phyloP scores from a whole-genome alignment of 768 basidiomycete genomes.

The Russula olivacea region DNA sequence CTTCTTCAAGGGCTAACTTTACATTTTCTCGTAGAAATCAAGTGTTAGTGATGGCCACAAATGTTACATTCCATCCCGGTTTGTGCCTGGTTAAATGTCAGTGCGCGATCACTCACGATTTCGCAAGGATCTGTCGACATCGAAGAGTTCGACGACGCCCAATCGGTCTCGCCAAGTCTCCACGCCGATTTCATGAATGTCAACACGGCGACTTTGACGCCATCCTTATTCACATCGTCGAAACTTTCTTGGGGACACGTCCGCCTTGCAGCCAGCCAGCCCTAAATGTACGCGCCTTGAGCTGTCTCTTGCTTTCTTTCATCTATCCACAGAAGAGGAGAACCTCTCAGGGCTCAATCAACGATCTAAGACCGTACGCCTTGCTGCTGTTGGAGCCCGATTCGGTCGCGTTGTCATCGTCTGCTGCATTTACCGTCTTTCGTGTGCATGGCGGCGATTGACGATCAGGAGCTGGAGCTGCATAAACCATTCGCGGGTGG shows the following conservation, averaged over 20 bases:
- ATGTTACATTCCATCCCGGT: constrained; percentile 36
- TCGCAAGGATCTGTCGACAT: constrained; percentile 15
- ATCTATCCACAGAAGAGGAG: background rate
- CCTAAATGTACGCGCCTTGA: no score
- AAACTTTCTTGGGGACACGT: no score
- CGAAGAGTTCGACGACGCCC: constrained; percentile 63
- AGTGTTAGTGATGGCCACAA: constrained; percentile 34
- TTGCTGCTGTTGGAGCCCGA: constrained; percentile 20
- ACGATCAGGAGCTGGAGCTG: constrained; percentile 30
- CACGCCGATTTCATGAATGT: constrained; percentile 91
- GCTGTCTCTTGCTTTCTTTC: no score
- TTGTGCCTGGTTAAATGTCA: background rate
- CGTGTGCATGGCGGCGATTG: background rate
- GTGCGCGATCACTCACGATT: constrained; percentile 6
- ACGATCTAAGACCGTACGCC: constrained; percentile 21
- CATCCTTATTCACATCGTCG: constrained; percentile 76
- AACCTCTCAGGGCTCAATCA: constrained; percentile 14
- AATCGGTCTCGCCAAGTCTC: constrained; percentile 83
- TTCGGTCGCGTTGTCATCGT: background rate
- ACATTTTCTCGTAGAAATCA: background rate
- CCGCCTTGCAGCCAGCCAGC: constrained; percentile 10
- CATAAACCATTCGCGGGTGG: constrained; percentile 33
- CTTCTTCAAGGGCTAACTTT: background rate
- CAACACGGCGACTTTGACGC: constrained; percentile 79
- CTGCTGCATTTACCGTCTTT: constrained; percentile 11